phyloP scores from a whole-genome alignment of 2,329 filamentous ascomycete genomes.

The Ceratocystis variospora region DNA sequence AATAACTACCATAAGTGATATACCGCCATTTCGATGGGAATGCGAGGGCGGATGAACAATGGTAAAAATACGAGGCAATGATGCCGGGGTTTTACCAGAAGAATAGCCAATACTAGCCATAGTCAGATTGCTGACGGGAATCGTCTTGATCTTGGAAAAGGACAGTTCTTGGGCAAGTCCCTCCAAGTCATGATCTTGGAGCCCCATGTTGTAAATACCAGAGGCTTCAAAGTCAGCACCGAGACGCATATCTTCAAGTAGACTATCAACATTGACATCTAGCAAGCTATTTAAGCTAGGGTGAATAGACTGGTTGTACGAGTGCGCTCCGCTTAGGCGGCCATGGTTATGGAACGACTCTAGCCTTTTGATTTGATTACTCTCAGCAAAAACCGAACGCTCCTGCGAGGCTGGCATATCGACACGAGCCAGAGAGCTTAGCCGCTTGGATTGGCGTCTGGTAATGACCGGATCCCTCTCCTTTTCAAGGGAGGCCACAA shows the following conservation, averaged over 20 bases:
- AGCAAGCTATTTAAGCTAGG: constrained; percentile 47
- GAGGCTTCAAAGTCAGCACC: constrained; percentile 43
- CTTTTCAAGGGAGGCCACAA: constrained; percentile 53
- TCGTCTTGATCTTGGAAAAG: constrained; percentile 55
- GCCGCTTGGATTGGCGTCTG: constrained; percentile 54
- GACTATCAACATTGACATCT: constrained; percentile 53
- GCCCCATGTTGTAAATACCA: constrained; percentile 56
- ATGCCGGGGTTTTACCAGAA: not conserved
- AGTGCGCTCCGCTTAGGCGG: constrained; percentile 43
- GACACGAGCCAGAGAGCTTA: constrained; percentile 81
- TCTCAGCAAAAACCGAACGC: constrained; percentile 62
- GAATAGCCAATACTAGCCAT: constrained; percentile 44
- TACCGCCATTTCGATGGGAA: constrained; percentile 38
- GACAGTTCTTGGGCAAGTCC: constrained; percentile 59
- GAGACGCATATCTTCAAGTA: constrained; percentile 53
- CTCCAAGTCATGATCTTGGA: constrained; percentile 55
- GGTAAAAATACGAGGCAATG: constrained; percentile 46
- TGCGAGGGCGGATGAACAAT: constrained; percentile 45
- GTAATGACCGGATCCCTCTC: constrained; percentile 44
- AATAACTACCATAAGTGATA: constrained; percentile 51
- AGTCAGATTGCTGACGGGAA: constrained; percentile 45
- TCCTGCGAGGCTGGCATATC: constrained; percentile 80
- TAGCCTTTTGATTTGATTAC: constrained; percentile 42
- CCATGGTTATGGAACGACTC: constrained; percentile 55
- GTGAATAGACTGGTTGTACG: constrained; percentile 35